Conservation (phyloP, 1,284 basidiomycete species). For the Ustilago loliicola region DNA sequence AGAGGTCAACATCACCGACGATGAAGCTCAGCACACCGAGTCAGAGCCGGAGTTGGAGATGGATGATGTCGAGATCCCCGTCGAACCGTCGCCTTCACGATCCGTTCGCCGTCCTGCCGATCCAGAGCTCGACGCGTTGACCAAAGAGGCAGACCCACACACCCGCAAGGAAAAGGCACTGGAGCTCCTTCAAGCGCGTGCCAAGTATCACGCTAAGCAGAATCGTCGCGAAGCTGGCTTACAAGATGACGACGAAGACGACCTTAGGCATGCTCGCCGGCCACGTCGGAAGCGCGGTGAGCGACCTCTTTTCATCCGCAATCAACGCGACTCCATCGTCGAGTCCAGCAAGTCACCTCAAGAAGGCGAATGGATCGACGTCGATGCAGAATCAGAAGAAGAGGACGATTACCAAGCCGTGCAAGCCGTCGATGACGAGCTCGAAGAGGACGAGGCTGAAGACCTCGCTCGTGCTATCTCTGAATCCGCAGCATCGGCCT, state of each 20-base stretch:
- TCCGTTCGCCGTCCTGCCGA: conserved; percentile 27
- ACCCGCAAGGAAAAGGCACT: conserved; percentile 59
- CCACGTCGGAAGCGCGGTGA: conserved; percentile 30
- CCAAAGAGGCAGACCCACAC: conserved; percentile 46
- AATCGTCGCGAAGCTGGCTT: conserved; percentile 54
- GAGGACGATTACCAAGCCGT: conserved; percentile 18
- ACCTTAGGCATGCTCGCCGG: conserved; percentile 13
- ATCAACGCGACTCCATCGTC: conserved; percentile 5
- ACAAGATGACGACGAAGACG: conserved; percentile 43
- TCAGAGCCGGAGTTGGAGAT: conserved; percentile 57
- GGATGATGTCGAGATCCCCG: conserved; percentile 65
- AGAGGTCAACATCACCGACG: conserved; percentile 46
- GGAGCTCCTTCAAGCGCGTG: conserved; percentile 53
- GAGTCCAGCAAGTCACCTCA: conserved; percentile 11
- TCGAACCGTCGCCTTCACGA: conserved; percentile 16
- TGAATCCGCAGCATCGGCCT: conserved; percentile 31
- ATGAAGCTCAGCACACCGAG: conserved; percentile 36
- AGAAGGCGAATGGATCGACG: conserved; percentile 42
- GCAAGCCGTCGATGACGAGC: conserved; percentile 28
- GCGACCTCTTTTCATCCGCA: conserved; percentile 45
- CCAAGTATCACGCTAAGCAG: conserved; percentile 58
- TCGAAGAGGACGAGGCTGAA: conserved; percentile 58
- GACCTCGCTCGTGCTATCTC: conserved; percentile 57
- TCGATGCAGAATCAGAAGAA: conserved; percentile 35
- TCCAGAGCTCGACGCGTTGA: conserved; percentile 53